Evolutionary conservation across 371 early-diverging fungal species (phyloP).

Genomic region (Polyrhizophydium stewartii): DNA sequence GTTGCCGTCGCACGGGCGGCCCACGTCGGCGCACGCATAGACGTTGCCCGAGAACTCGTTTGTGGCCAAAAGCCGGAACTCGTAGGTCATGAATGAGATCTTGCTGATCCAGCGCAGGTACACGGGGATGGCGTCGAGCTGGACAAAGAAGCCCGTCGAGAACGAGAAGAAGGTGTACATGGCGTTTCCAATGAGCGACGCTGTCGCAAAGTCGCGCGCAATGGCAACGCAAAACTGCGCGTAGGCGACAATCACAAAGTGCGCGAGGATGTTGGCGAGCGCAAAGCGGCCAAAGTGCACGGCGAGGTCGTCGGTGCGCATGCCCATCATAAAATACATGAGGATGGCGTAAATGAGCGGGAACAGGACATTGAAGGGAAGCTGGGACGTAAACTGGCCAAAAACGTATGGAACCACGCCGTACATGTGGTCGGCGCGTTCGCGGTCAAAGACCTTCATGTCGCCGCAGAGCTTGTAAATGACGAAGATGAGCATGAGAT

Average conservation of each 20-base stretch:
- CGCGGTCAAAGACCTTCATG: conserved; percentile 54
- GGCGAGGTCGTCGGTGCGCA: conserved; percentile 28
- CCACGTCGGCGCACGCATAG: conserved; percentile 26
- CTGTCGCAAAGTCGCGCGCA: conserved; percentile 37
- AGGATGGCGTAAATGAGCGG: conserved; percentile 24
- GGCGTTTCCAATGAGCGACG: conserved; percentile 31
- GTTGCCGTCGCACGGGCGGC: conserved; percentile 24
- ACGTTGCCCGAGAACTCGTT: conserved; percentile 33
- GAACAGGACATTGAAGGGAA: conserved; percentile 19
- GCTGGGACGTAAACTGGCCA: conserved; percentile 29
- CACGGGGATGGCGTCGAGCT: conserved; percentile 25
- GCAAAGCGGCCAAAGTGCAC: conserved; percentile 22
- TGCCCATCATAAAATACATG: conserved; percentile 34
- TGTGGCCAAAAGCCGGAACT: conserved; percentile 22
- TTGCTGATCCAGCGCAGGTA: conserved; percentile 33
- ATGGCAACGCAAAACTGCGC: conserved; percentile 28
- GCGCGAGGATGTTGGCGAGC: conserved; percentile 19
- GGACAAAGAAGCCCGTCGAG: conserved; percentile 34
- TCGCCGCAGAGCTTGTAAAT: conserved; percentile 31
- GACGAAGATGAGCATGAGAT: conserved; percentile 32
- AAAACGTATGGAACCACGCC: conserved; percentile 67
- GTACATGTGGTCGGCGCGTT: conserved; percentile 84
- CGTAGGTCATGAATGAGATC: conserved; percentile 16
- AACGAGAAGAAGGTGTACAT: conserved; percentile 27
- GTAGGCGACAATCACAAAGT: conserved; percentile 23